Evolutionary conservation across 176 grass and related monocot genomes (phyloP), one percentile per base, ranked within the genome.

Genomic region (Eragrostis curvula): DNA sequence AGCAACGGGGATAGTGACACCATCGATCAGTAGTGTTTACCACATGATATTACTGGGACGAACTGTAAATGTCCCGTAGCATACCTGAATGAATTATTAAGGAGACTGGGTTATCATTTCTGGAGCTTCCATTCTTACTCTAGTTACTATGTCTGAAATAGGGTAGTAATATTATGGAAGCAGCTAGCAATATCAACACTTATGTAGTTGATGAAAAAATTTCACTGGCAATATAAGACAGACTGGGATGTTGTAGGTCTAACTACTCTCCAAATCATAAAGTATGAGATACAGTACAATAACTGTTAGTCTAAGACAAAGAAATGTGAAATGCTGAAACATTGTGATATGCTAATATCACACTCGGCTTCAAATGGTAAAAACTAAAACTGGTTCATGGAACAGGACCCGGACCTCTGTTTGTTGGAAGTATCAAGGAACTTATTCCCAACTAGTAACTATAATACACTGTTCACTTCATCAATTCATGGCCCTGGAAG

Each of bases 1-100:
- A 52, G 47, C 50, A n/a, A 43, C 7, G 66, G 48, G 36, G 18
- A 47, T 70, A 62, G 70, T 63, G 68, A 21, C 58, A 71, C 61
- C 66, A 83, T 56, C 23, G 21, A 47, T 51, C 20, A 71, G 45
- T 70, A 10, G 0, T 2, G 67, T 18, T 63, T 52, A 61, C 18
- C 14, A 17, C 6, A 39, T 75, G 12, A 10, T 53, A 18, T 11
- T 81, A 39, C 47, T 47, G 11, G 20, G 18, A 25, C 21, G 3
- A 3, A 75, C 9, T 65, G 16, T 43, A 25, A 56, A 23, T 65
- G 30, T 75, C 10, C 55, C 42, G 8, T 25, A 12, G 15, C 39
- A 20, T 85, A 62, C 66, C 83, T 80, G 67, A 44, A 28, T 23
- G 20, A 86, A 69, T 66, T 79, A 14, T 28, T 61, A 11, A 55